Evolutionary conservation across 2,329 filamentous ascomycete genomes (phyloP).

Genomic region (Diatrype stigma): DNA sequence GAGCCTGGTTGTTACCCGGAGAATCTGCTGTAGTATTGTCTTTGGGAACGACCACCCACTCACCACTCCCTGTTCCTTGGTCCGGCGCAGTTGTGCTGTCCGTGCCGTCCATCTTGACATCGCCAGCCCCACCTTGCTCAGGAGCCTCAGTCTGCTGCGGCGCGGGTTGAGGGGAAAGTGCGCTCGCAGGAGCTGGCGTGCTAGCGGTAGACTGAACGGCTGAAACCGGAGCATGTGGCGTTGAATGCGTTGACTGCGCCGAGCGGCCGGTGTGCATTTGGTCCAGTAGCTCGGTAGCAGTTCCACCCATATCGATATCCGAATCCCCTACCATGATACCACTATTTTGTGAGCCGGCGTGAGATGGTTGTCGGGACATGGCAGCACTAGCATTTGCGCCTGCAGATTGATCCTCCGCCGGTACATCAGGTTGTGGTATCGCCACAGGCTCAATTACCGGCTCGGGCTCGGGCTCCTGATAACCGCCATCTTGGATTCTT

Average conservation of each 20-base stretch:
- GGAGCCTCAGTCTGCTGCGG: conserved; percentile 10
- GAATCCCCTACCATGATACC: conserved; percentile 54
- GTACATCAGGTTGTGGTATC: conserved; percentile 15
- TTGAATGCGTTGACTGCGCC: conserved; percentile 57
- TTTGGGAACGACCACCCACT: conserved; percentile 74
- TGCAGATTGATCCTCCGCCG: conserved; percentile 15
- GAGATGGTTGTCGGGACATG: conserved; percentile 51
- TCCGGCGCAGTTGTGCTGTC: conserved; percentile 43
- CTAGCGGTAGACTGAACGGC: conserved; percentile 51
- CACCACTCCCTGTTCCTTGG: conserved; percentile 51
- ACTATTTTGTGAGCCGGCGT: conserved; percentile 52
- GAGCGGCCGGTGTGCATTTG: conserved; percentile 63
- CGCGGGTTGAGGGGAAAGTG: conserved; percentile 40
- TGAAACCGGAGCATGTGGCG: conserved; percentile 57
- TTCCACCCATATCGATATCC: conserved; percentile 62
- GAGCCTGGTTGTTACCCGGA: conserved; percentile 9
- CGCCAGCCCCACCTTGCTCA: conserved; percentile 25
- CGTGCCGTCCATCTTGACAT: conserved; percentile 56
- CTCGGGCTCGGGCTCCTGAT: conserved; percentile 56
- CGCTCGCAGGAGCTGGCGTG: conserved; percentile 49
- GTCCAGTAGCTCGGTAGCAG: conserved; percentile 61
- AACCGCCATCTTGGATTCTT: conserved; percentile 75
- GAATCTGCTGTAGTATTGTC: conserved; percentile 45
- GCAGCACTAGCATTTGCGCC: conserved; percentile 18
- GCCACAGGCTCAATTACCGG: conserved; percentile 22